Conservation (phyloP, 352 stramenopile species). For the Pythium periplocum region DNA sequence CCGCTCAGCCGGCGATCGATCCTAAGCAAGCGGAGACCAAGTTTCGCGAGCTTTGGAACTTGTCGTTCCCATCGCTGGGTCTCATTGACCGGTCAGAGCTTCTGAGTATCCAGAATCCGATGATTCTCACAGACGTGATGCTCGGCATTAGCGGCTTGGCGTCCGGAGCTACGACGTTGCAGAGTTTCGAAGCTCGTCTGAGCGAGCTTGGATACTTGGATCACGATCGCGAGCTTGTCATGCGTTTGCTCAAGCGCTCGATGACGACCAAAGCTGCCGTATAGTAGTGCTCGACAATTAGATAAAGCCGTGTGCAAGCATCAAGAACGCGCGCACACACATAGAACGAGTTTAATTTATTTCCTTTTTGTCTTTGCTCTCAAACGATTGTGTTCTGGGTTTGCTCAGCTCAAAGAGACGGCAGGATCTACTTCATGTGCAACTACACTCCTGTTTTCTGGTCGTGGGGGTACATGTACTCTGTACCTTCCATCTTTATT, state of each 20-base stretch:
- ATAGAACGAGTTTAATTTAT: conserved; percentile 30
- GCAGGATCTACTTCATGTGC: too few relatives aligned
- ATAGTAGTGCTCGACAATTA: conserved; percentile 1
- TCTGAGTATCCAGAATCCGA: conserved; percentile 53
- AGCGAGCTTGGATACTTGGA: conserved; percentile 59
- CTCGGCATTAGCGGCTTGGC: conserved; percentile 76
- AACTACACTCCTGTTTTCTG: not conserved
- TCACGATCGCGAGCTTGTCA: conserved; percentile 46
- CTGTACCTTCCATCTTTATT: conserved; percentile 74
- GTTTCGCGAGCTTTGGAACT: conserved; percentile 68
- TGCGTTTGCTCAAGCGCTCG: conserved; percentile 41
- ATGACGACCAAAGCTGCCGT: conserved; percentile 8
- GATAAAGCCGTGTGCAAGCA: not conserved
- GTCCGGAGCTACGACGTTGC: conserved; percentile 49
- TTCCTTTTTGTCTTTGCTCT: conserved; percentile 22
- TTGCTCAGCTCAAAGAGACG: not conserved
- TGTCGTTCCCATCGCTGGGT: conserved; percentile 72
- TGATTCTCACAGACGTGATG: conserved; percentile 73
- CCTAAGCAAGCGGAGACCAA: conserved; percentile 23
- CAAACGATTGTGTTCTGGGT: conserved; percentile 3
- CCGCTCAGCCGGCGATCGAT: conserved; percentile 6
- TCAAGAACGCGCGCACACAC: not conserved
- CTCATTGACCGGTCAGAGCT: conserved; percentile 55
- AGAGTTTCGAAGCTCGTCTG: conserved; percentile 49
- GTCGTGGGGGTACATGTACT: conserved; percentile 48